Conservation (phyloP, 164 flowering plant species). For the Piper longum region DNA sequence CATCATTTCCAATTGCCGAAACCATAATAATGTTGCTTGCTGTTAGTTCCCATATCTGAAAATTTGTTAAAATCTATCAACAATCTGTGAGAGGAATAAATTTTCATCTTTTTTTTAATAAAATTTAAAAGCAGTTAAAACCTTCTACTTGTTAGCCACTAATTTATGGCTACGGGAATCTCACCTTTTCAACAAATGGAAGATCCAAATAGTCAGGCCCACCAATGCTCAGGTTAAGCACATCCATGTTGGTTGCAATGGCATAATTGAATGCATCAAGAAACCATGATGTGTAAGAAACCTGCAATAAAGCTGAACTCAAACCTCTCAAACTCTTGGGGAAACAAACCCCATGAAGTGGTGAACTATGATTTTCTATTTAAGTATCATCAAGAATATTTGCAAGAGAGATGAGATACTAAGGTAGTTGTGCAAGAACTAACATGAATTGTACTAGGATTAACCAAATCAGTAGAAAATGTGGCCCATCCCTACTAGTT, state of each 20-base stretch:
- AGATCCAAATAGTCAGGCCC: constrained; percentile 99
- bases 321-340: constrained; percentile 52
- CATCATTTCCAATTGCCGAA: constrained; percentile 99
- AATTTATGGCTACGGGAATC: neutral
- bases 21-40: constrained; percentile 97
- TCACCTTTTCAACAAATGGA: constrained; percentile 97
- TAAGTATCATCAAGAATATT: too few relatives aligned
- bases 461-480: too few relatives aligned
- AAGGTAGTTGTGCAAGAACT: too few relatives aligned
- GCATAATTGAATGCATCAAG: constrained; percentile 99
- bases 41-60: constrained; percentile 94
- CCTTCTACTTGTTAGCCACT: neutral
- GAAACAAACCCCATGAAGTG: neutral
- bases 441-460: too few relatives aligned
- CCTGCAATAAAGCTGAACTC: constrained; percentile 93
- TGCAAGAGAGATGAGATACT: too few relatives aligned
- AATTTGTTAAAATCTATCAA: neutral
- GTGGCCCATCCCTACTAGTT: too few relatives aligned
- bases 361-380: too few relatives aligned
- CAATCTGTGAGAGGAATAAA: neutral
- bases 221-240: constrained; percentile 92
- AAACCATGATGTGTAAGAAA: constrained; percentile 99
- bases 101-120: neutral
- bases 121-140: neutral
- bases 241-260: constrained; percentile 90